Evolutionary conservation across 2,329 filamentous ascomycete species (phyloP), one percentile per base, ranked within the genome.

Genomic region (Conoideocrella luteorostrata): DNA sequence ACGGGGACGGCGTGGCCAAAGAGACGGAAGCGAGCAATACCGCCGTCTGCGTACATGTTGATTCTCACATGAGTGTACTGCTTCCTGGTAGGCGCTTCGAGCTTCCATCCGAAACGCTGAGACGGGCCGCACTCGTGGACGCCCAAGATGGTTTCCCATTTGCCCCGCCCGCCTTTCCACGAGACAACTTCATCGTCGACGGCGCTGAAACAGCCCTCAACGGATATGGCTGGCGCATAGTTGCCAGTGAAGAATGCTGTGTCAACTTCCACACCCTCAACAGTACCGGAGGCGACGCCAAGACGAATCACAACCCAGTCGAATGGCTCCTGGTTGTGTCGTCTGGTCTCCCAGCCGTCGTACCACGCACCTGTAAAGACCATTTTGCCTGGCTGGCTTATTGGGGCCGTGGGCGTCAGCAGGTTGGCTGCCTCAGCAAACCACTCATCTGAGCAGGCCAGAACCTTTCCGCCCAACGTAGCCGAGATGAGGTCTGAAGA

Each of bases 31-130:
- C 87, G 71, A 30, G 86, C 86, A 56, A 93, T 91, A 39, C 87
- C 87, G 39, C 87, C 87, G 57, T 93, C 87, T 1, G 87, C 85
- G 59, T 88, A 90, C 87, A 90, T 90, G 61, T 87, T 85, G 44
- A 93, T 69, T 26, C 86, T 71, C 32, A 90, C 84, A 60, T 93
- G 86, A 0, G 86, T 90, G 65, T 86, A 90, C 43, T 80, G 76
- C 63, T 85, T 85, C 26, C 67, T 64, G 0, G 78, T 80, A 17
- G 75, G 72, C 15, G 59, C 57, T 13, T 71, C 66, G 13, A 91
- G 69, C 56, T 78, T 74, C 87, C 86, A 93, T 4, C 72, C 84
- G 56, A 88, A 86, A 47, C 86, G 69, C 62, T 83, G 80, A 41
- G 74, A 82, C 1, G 87, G 85, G 0, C 86, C 86, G 59, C 86